Base-by-base conservation (phyloP, 2,329 filamentous ascomycete species). In the Diplodia corticola region DNA sequence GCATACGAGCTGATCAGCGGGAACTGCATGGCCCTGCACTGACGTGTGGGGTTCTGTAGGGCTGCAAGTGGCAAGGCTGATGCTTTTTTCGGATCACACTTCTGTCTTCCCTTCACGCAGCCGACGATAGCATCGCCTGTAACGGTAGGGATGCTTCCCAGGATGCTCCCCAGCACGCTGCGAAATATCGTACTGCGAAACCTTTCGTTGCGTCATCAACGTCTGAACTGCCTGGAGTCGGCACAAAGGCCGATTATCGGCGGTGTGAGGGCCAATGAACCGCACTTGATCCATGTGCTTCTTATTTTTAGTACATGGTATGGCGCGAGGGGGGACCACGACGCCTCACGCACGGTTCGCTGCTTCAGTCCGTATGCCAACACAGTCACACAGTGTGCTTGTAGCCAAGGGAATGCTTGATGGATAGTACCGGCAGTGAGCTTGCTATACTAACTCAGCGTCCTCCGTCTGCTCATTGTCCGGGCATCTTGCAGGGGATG, bases 1-100 rank as follows among this genome's bases (percentile, higher is more conserved):
- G 30, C 51, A 37, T 54, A 54, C 51, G 51, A 54, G 51, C 4
- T 54, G 51, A 54, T 54, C 51, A 30, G 51, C 51, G 12, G 12
- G 50, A 12, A 26, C 22, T 28, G 48, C 48, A 26, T 15, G 24
- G 24, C 5, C 49, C 7, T 53, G 49, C 49, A 28, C 24, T 6
- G 24, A 2, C 49, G 2, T 28, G 40, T 44, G n/a, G 40, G 17
- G 40, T 44, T 44, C 20, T 3, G n/a, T 44, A n/a, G 6, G 40
- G 15, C 17, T n/a, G 40, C 17, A n/a, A 44, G 40, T 50, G 48
- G 48, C 20, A 24, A 24, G 22, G 9, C 46, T 26, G 46, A 6
- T 13, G 20, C 22, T 49, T 1, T 1, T 22, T 24, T 26, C 20
- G 17, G 17, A 13, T 9, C n/a, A 6, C 3, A 9, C n/a, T n/a